Evolutionary conservation across 148 eudicot genomes (phyloP).

Genomic region (Rhododendron williamsianum): DNA sequence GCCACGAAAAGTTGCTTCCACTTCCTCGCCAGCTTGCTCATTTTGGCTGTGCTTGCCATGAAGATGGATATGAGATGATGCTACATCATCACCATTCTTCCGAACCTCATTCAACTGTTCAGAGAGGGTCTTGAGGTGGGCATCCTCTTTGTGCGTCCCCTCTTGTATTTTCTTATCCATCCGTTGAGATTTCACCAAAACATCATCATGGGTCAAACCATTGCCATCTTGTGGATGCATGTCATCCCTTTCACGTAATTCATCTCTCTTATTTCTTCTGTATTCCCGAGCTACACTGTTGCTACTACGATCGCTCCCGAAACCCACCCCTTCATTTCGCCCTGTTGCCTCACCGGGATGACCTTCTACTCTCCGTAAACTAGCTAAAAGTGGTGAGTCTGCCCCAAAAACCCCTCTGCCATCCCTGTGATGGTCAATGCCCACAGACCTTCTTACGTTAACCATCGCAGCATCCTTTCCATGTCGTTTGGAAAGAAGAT

Average conservation of each 20-base stretch:
- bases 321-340: conserved; percentile 22
- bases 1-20: conserved; percentile 40
- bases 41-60: conserved; percentile 26
- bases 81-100: conserved; percentile 52
- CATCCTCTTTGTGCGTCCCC: conserved; percentile 40
- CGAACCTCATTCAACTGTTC: conserved; percentile 57
- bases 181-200: conserved; percentile 35
- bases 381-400: conserved; percentile 41
- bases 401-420: conserved; percentile 30
- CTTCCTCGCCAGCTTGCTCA: conserved; percentile 32
- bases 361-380: conserved; percentile 21
- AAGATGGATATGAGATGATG: conserved; percentile 43
- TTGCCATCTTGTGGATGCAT: conserved; percentile 29
- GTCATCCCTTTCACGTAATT: conserved; percentile 28
- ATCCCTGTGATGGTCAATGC: conserved; percentile 36
- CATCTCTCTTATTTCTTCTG: conserved; percentile 42
- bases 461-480: conserved; percentile 32
- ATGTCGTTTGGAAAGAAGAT: conserved; percentile 39
- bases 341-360: conserved; percentile 21
- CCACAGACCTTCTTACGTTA: conserved; percentile 54
- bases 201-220: conserved; percentile 21
- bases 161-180: conserved; percentile 32
- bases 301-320: conserved; percentile 44
- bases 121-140: conserved; percentile 39
- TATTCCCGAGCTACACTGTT: conserved; percentile 29